Evolutionary conservation across 2,329 filamentous ascomycete genomes (phyloP).

Genomic region (Neonectria magnoliae): DNA sequence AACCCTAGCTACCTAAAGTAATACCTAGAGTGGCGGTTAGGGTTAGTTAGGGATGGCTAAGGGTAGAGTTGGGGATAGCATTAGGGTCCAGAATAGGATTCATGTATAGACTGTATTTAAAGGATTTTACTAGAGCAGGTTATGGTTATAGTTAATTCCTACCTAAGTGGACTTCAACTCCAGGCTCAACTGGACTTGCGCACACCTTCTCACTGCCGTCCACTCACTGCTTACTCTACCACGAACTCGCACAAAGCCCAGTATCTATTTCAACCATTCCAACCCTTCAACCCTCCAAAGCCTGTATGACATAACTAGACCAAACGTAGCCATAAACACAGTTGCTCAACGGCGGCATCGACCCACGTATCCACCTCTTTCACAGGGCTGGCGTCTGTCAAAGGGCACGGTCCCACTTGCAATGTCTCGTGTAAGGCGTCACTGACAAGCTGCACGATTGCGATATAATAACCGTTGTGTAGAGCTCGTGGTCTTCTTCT

Average conservation of each 20-base stretch:
- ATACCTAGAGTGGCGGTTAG: too few species aligned
- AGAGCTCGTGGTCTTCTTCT: background rate
- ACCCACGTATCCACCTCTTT: background rate
- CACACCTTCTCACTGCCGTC: background rate
- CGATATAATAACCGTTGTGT: conserved; percentile 8
- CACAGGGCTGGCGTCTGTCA: background rate
- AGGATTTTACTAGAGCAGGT: too few species aligned
- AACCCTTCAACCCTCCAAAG: background rate
- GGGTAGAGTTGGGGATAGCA: too few species aligned
- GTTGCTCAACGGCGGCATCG: too few species aligned
- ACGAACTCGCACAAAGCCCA: background rate
- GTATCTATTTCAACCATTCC: background rate
- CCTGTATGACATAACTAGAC: background rate
- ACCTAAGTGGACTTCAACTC: background rate
- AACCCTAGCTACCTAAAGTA: too few species aligned
- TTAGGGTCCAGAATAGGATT: too few species aligned
- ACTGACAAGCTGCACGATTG: background rate
- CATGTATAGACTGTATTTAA: too few species aligned
- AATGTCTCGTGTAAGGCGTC: conserved; percentile 5
- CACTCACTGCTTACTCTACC: background rate
- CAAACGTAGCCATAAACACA: background rate
- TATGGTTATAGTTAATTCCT: too few species aligned
- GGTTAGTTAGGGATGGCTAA: too few species aligned
- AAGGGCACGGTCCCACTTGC: conserved; percentile 2
- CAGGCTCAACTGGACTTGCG: background rate